A percentile compares a stretch with the other conserved stretches of the same genome.
phyloP scores from a whole-genome alignment of 108 stramenopile genomes.

The Discostella pseudostelligera region DNA sequence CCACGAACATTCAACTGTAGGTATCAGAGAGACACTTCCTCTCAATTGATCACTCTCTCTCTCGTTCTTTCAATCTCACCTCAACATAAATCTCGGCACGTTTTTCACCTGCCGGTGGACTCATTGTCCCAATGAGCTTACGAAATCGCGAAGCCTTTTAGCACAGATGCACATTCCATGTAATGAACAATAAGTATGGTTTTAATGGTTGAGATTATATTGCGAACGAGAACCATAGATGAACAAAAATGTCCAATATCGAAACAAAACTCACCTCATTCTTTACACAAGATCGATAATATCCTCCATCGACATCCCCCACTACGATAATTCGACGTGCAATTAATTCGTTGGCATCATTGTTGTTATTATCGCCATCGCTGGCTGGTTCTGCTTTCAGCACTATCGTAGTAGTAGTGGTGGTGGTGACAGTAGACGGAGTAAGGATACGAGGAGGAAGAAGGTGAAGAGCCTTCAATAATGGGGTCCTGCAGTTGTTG shows the following conservation, averaged over 20 bases:
- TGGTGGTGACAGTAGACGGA: no score
- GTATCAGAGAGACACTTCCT: no score
- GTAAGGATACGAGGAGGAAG: no score
- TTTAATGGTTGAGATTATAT: no score
- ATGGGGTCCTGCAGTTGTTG: no score
- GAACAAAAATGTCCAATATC: conserved; percentile 4
- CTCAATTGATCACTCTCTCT: neutral
- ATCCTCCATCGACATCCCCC: conserved; percentile 82
- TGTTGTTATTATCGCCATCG: neutral
- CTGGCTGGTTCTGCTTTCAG: no score
- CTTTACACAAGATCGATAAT: conserved; percentile 74
- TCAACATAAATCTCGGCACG: conserved; percentile 76
- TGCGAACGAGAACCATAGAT: no score
- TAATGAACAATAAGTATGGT: conserved; percentile 2
- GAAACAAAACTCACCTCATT: conserved; percentile 64
- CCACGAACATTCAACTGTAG: no score
- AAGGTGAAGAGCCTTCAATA: no score
- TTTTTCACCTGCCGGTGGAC: conserved; percentile 62
- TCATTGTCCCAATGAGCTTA: conserved; percentile 76
- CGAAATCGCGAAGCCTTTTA: conserved; percentile 73
- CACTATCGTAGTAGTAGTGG: no score
- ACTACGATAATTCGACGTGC: conserved; percentile 65
- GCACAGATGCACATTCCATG: neutral
- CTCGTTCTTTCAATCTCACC: conserved; percentile 45
- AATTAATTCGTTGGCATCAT: conserved; percentile 52